Conservation (phyloP, 768 basidiomycete species). For the Rubroboletus satanas region DNA sequence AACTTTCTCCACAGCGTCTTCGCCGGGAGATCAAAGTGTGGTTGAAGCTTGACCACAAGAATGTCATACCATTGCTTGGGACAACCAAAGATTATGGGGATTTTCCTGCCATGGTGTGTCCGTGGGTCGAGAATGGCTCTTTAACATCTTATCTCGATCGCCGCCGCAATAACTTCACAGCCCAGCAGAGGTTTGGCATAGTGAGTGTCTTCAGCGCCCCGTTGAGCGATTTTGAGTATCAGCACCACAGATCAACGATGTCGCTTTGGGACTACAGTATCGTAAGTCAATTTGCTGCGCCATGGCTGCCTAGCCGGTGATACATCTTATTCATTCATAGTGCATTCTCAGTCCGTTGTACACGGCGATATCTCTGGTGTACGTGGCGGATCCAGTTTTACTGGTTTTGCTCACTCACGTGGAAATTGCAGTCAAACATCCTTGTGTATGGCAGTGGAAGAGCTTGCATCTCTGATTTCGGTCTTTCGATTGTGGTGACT, state of each 20-base stretch:
- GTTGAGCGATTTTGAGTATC: neutral
- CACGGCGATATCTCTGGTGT: conserved; percentile 32
- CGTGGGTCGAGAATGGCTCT: conserved; percentile 32
- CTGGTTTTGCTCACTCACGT: neutral
- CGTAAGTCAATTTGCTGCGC: conserved; percentile 4
- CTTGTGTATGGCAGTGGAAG: conserved; percentile 40
- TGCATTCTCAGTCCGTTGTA: conserved; percentile 19
- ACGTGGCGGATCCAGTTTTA: neutral
- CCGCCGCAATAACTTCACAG: conserved; percentile 9
- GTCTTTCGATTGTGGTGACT: conserved; percentile 39
- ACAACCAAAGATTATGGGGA: conserved; percentile 27
- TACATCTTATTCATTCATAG: neutral
- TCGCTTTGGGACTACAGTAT: conserved; percentile 28
- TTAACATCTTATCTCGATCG: conserved; percentile 23
- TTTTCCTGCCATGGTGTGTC: conserved; percentile 32
- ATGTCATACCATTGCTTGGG: conserved; percentile 31
- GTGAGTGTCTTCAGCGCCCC: conserved; percentile 3
- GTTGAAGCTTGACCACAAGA: conserved; percentile 28
- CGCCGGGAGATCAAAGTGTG: conserved; percentile 31
- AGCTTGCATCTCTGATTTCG: conserved; percentile 45
- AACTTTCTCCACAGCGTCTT: conserved; percentile 14
- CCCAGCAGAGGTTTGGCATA: conserved; percentile 10
- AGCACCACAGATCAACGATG: conserved; percentile 19
- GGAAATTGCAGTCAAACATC: conserved; percentile 37
- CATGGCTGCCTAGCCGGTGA: neutral